These are phyloP conservation scores for Sideroxylon spinosum DNA, from an alignment of 179 eudicot genomes.

Conservation along the genomic window DNA sequence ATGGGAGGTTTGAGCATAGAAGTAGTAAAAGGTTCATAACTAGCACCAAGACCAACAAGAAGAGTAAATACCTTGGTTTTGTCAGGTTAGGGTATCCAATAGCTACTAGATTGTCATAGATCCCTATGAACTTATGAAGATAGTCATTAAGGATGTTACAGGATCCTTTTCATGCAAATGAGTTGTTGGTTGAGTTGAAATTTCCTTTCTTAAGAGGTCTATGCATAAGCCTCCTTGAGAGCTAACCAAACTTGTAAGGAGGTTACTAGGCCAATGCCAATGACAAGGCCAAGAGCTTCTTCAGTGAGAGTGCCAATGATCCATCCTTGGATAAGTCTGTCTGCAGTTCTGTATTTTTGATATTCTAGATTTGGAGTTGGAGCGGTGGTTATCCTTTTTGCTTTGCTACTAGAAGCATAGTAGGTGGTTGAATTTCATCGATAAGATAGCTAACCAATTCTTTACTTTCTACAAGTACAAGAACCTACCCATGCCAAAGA, in stretches of 20 bases:
- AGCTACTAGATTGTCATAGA: neutral
- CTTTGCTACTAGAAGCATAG: too few species aligned
- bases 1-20: too few species aligned
- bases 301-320: conserved; percentile 1
- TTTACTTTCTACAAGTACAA: too few species aligned
- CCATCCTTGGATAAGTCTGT: neutral
- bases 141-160: neutral
- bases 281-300: neutral
- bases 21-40: neutral
- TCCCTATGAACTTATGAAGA: neutral
- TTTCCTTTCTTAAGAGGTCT: neutral
- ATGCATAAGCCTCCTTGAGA: neutral
- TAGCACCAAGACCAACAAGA: neutral
- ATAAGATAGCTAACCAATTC: too few species aligned
- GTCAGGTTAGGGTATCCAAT: neutral
- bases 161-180: neutral
- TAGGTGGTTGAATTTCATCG: too few species aligned
- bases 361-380: neutral
- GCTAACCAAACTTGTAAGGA: neutral
- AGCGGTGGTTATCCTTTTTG: too few species aligned
- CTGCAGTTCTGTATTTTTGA: neutral
- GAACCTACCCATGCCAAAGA: too few species aligned
- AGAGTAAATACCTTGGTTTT: neutral
- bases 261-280: neutral
- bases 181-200: neutral